phyloP scores from a whole-genome alignment of 2,329 filamentous ascomycete species.

The Stromatinia cepivora region DNA sequence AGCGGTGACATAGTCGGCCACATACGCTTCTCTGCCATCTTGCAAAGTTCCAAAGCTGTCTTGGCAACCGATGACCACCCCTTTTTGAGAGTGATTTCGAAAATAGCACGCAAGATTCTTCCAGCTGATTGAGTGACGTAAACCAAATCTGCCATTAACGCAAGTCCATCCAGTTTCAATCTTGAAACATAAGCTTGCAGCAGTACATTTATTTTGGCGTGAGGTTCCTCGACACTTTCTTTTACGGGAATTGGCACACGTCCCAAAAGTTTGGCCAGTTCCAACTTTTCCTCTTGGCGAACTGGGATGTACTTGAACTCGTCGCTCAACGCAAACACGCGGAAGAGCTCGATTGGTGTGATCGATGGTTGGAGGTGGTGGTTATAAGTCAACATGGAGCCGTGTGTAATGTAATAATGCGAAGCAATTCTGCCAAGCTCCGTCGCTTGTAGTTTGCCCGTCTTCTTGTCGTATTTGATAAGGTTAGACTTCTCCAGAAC shows the following conservation, averaged over 20 bases:
- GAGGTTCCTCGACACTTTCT: conserved; percentile 93
- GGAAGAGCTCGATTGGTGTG: conserved; percentile 92
- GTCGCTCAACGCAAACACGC: conserved; percentile 91
- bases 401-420: conserved; percentile 97
- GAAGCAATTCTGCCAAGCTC: conserved; percentile 95
- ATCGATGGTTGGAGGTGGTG: conserved; percentile 91
- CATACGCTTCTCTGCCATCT: conserved; percentile 99
- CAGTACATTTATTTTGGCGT: conserved; percentile 97
- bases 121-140: conserved; percentile 98
- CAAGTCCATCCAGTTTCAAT: conserved; percentile 88
- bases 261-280: conserved; percentile 86
- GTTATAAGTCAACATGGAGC: conserved; percentile 96
- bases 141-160: conserved; percentile 96
- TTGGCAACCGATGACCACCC: conserved; percentile 94
- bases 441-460: conserved; percentile 82
- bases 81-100: conserved; percentile 96
- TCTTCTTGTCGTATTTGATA: conserved; percentile 93
- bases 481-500: conserved; percentile 85
- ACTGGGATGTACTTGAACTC: conserved; percentile 99
- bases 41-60: conserved; percentile 89
- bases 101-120: conserved; percentile 90
- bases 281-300: conserved; percentile 94
- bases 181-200: conserved; percentile 95
- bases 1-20: conserved; percentile 98
- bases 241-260: conserved; percentile 95